These are phyloP conservation scores for Thozetella sp. DNA, from an alignment of 495 filamentous ascomycete species.

Conservation along the genomic window DNA sequence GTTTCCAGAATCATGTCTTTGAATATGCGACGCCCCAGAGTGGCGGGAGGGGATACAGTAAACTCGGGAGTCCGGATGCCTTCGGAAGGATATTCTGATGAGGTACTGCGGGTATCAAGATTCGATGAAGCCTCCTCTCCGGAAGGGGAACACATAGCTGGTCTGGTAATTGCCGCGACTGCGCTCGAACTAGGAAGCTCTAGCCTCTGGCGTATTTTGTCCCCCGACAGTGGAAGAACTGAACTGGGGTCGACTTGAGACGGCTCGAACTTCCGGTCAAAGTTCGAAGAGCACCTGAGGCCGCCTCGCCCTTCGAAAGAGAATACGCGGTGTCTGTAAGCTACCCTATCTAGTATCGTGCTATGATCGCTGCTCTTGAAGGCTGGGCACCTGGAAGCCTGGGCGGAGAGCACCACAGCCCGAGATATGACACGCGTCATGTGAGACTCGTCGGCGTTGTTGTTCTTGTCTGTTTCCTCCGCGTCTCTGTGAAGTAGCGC, in stretches of 20 bases:
- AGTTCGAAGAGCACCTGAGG: not conserved
- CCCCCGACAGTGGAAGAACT: too few relatives aligned
- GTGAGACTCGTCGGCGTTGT: not conserved
- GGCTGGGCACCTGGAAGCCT: not conserved
- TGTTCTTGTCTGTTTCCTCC: not conserved
- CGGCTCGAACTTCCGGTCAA: not conserved
- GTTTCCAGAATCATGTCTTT: not conserved
- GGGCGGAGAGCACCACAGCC: not conserved
- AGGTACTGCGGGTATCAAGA: slow-evolving; percentile 15
- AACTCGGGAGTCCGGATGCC: slow-evolving; percentile 19
- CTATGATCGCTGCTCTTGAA: not conserved
- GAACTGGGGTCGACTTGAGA: too few relatives aligned
- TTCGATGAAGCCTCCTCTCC: not conserved
- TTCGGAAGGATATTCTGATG: slow-evolving; percentile 25
- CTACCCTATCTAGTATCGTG: not conserved
- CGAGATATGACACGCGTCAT: not conserved
- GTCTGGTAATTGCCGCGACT: too few relatives aligned
- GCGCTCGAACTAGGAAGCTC: too few relatives aligned
- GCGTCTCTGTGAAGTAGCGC: too few relatives aligned
- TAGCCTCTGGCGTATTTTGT: too few relatives aligned
- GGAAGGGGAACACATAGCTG: too few relatives aligned
- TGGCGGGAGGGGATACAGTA: slow-evolving; percentile 20
- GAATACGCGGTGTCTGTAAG: not conserved
- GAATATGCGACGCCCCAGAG: slow-evolving; percentile 17
- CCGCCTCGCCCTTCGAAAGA: not conserved